Evolutionary conservation across 2,329 filamentous ascomycete genomes (phyloP), one percentile per base, ranked within the genome.

Genomic region (Aspergillus calidoustus): DNA sequence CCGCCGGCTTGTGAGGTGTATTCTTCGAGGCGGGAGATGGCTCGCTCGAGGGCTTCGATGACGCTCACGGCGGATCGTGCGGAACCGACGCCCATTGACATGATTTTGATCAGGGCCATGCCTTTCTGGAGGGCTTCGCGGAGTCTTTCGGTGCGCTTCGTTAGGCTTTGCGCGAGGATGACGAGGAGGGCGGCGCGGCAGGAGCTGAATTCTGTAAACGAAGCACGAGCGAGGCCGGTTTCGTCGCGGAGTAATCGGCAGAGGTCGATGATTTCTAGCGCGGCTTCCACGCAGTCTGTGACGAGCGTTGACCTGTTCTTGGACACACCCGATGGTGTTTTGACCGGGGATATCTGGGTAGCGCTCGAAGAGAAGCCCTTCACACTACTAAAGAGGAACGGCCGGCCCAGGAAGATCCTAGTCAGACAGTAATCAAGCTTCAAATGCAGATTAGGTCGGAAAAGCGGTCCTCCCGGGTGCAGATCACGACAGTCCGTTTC

Each of bases 131-230:
- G 72, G 8, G 78, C 77, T 46, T 81, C 79, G 28, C 80, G 79
- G 13, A 83, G 76, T 34, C 77, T 68, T 58, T 79, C 76, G 0
- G 77, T 78, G 15, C 76, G 74, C 52, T 78, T 77, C 3, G 75
- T 77, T 19, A 79, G 63, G 19, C 74, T 76, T 49, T 79, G 77
- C 0, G 77, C 77, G 7, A 79, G 64, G 17, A 79, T 77, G 30
- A 85, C 83, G 3, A 86, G 75, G 6, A 86, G 73, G 8, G 84
- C 83, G 9, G 83, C 83, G 47, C 84, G 82, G 54, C 83, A 85
- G 3, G 83, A 82, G 68, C 82, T 84, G 67, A 85, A 86, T 64
- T 86, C 84, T 3, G 83, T 84, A 66, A 85, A 86, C 0, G 83
- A 84, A 3, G 83, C 82, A 31, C 83, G 79, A 6, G 84, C 83